Base-by-base conservation (phyloP, 2,329 filamentous ascomycete species). In the Colletotrichum sp. region DNA sequence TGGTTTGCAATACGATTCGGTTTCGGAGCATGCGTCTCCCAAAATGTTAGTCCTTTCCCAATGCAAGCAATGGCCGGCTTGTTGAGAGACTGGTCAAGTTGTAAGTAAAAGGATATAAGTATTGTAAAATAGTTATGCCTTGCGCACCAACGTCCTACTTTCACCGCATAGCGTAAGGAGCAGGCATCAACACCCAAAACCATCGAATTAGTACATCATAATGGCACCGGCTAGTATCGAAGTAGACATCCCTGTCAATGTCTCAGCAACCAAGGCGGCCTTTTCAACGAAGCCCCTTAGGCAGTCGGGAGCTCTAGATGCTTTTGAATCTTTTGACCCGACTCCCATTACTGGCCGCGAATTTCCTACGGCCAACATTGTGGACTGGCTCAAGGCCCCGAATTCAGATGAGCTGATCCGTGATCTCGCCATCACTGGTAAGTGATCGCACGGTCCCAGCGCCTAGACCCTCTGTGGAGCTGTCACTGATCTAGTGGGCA, bases 391-490 rank as follows among this genome's bases (percentile, higher is more conserved):
- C 26, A 84, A 90, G 59, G 88, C 89, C 2, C 85, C 89, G 0
- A 90, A 92, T 79, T 85, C 89, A 0, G 90, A 93, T 64, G 88
- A 90, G 68, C 83, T 92, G 22, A 80, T 93, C 32, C 86, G 88
- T 6, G 92, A 93, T 78, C 83, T 93, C 1, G 92, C 90, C 32
- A 91, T 93, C 75, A 92, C 90, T 3, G 88, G 90, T 92, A 83
- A 70, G 84, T 75, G 24, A 28, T 28, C 28, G n/a, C n/a, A n/a
- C n/a, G n/a, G n/a, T n/a, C n/a, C n/a, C n/a, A n/a, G n/a, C n/a
- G n/a, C n/a, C n/a, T n/a, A n/a, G n/a, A n/a, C n/a, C n/a, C n/a
- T n/a, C n/a, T n/a, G n/a, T n/a, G n/a, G n/a, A n/a, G n/a, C n/a
- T n/a, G n/a, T n/a, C n/a, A n/a, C n/a, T n/a, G n/a, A n/a, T 13